Base-by-base conservation (phyloP, 768 basidiomycete genomes). In the Sistotremastrum niveocremeum region DNA sequence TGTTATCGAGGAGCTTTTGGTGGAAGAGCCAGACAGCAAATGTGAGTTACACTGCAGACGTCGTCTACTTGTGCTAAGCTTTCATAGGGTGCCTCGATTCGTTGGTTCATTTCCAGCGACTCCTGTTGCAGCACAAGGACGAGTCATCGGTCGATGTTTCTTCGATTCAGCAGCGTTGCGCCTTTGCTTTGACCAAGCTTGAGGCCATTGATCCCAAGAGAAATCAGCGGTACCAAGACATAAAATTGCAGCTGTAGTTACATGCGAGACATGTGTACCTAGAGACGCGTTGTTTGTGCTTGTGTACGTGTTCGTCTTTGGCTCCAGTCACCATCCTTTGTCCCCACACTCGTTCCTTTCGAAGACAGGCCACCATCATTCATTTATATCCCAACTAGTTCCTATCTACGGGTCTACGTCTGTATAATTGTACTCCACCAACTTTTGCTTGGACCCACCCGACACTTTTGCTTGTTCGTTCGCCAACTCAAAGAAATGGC, bases 51-150 rank as follows among this genome's bases (percentile, higher is more conserved):
- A 20, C 31, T 34, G 32, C 39, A 7, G 33, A 33, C 46, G 6
- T 30, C 42, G 38, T 12, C 41, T 35, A 34, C 7, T 30, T 45
- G 41, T 41, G 34, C 30, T 49, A 44, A 33, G 37, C 45, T 38
- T 12, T n/a, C 2, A 11, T 50, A 95, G 93, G 93, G 93, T 94
- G 90, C 57, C 79, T 97, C 72, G 90, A 94, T 55, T 87, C 88
- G 0, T 70, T 95, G 35, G 79, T 90, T 1, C 74, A 85, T 54
- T 95, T 95, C 64, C 81, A 81, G 56, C 69, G 66, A 30, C 61
- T 89, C n/a, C 61, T 89, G 30, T 49, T 84, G n/a, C 62, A 60
- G 45, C 68, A 75, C 33, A 65, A 75, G 51, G 46, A 63, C 2
- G 52, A 59, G 7, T 50, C 54, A 2, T 51, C 65, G 28, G 61